Conservation (phyloP, 2,329 filamentous ascomycete species). For the Aspergillus pseudoglaucus region DNA sequence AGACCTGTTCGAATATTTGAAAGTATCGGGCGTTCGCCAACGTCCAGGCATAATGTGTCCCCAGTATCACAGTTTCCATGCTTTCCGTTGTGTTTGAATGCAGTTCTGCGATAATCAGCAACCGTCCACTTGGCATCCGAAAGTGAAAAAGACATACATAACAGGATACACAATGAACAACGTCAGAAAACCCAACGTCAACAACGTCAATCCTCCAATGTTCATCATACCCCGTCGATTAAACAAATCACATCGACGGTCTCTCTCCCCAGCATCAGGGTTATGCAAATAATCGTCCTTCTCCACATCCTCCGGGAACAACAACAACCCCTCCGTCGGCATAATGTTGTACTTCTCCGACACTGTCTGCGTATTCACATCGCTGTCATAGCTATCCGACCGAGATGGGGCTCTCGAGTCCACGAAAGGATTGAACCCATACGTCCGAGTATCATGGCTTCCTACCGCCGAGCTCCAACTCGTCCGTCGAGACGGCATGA, state of each 20-base stretch:
- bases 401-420: slow-evolving; percentile 55
- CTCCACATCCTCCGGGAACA: slow-evolving; percentile 67
- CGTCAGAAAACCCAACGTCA: slow-evolving; percentile 55
- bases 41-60: slow-evolving; percentile 45
- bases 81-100: slow-evolving; percentile 42
- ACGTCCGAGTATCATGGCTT: slow-evolving; percentile 47
- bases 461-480: slow-evolving; percentile 58
- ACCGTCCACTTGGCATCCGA: slow-evolving; percentile 4
- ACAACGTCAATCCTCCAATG: slow-evolving; percentile 54
- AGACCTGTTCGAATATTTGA: slow-evolving; percentile 55
- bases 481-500: slow-evolving; percentile 54
- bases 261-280: slow-evolving; percentile 58
- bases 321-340: slow-evolving; percentile 58
- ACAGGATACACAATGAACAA: slow-evolving; percentile 66
- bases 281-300: slow-evolving; percentile 69
- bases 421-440: slow-evolving; percentile 52
- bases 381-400: slow-evolving; percentile 58
- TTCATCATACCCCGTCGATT: slow-evolving; percentile 59
- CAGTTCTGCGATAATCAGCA: slow-evolving; percentile 43
- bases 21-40: slow-evolving; percentile 47
- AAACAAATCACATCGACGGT: slow-evolving; percentile 58
- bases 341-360: slow-evolving; percentile 68
- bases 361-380: slow-evolving; percentile 65
- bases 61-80: slow-evolving; percentile 25
- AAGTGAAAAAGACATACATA: slow-evolving; percentile 46